phyloP scores from a whole-genome alignment of 2,329 filamentous ascomycete species.

The Apiospora rasikravindrae region DNA sequence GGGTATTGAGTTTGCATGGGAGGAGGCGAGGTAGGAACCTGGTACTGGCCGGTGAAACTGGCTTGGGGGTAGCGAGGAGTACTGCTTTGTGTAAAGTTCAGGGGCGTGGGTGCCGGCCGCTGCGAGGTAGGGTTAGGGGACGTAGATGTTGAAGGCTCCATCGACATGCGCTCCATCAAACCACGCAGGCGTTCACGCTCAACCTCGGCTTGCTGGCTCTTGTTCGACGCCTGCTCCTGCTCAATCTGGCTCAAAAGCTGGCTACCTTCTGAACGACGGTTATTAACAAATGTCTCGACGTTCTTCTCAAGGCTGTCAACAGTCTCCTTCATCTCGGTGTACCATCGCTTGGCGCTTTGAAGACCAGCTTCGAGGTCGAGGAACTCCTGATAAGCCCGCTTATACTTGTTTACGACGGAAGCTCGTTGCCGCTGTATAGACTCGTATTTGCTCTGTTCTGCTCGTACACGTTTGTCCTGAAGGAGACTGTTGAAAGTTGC shows the following conservation, averaged over 20 bases:
- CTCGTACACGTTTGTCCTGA: slow-evolving; percentile 90
- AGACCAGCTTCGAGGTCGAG: slow-evolving; percentile 87
- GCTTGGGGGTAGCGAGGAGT: slow-evolving; percentile 58
- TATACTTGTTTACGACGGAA: slow-evolving; percentile 83
- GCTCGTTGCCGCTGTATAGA: slow-evolving; percentile 81
- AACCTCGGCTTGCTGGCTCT: slow-evolving; percentile 70
- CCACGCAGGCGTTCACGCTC: slow-evolving; percentile 86
- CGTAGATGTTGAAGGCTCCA: slow-evolving; percentile 66
- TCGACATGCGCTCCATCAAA: slow-evolving; percentile 94
- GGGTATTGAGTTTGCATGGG: slow-evolving; percentile 53
- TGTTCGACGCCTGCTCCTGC: slow-evolving; percentile 70
- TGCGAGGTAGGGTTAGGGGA: slow-evolving; percentile 44
- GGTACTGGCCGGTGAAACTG: slow-evolving; percentile 63
- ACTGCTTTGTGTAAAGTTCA: slow-evolving; percentile 54
- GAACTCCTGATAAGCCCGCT: slow-evolving; percentile 90
- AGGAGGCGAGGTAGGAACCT: slow-evolving; percentile 62
- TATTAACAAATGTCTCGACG: slow-evolving; percentile 95
- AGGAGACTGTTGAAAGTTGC: slow-evolving; percentile 83
- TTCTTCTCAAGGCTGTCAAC: slow-evolving; percentile 93
- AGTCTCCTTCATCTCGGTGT: slow-evolving; percentile 93
- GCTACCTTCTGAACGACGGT: slow-evolving; percentile 87
- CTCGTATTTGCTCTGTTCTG: slow-evolving; percentile 96
- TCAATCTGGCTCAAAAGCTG: slow-evolving; percentile 90
- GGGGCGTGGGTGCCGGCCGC: slow-evolving; percentile 48
- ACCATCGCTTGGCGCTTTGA: slow-evolving; percentile 88